Base-by-base conservation (phyloP, 1,139 yeast species). In the Suhomyces guaymorum region DNA sequence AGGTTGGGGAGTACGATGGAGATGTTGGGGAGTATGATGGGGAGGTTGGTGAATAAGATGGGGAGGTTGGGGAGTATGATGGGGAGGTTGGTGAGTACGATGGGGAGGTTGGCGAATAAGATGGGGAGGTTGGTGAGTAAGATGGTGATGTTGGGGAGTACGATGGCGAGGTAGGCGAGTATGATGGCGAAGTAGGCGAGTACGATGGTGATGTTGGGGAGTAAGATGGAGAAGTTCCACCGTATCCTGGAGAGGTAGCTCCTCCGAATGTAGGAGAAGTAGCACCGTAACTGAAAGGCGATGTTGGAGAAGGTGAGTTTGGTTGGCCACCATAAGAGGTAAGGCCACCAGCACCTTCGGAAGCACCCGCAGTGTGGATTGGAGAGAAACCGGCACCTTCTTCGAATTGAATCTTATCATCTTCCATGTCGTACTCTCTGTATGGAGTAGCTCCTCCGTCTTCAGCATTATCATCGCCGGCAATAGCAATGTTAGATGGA, bases 361-460 rank as follows among this genome's bases (percentile, higher is more conserved):
- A 73, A 37, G 80, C 77, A 48, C 95, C 94, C 14, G 96, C 84
- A 36, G 90, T 88, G 39, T 84, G 95, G 57, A 90, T 73, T 38
- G 98, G 98, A 30, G 98, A 92, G 72, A 94, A 94, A 47, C 89
- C 89, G 36, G 88, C 87, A 47, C 86, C 89, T 49, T 82, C 89
- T 54, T 83, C 94, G 50, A 78, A 77, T 49, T 82, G 87, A 52
- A 81, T 75, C 51, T 80, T 78, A 37, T 83, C 82, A 54, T 84
- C 90, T 52, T 83, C 76, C 57, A 92, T 87, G 31, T 88, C 85
- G 45, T 82, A 77, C 39, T 75, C 79, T 53, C 88, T 90, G 64
- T 92, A 92, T 29, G 96, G 97, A 34, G 99, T 94, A 30, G 96
- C 95, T 41, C 95, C 85, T 46, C 97, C 97, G 43, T 84, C 96